phyloP scores from a whole-genome alignment of 2,329 filamentous ascomycete genomes.

The Fusarium falciforme region DNA sequence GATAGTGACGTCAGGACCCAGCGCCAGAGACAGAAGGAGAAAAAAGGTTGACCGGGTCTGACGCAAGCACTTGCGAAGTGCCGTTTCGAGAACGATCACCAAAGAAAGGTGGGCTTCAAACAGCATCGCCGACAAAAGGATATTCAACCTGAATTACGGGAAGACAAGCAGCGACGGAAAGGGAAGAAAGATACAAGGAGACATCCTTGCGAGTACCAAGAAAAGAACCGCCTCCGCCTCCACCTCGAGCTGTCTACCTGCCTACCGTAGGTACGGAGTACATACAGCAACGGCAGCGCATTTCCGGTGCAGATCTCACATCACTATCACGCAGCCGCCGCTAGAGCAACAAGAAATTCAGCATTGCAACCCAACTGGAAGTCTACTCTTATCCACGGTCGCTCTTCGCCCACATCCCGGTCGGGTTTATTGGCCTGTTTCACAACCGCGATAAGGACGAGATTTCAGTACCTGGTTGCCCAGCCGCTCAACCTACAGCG shows the following conservation, averaged over 20 bases:
- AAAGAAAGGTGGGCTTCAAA: slow-evolving; percentile 8
- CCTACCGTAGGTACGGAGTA: neutral
- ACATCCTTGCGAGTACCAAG: slow-evolving; percentile 4
- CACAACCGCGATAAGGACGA: slow-evolving; percentile 35
- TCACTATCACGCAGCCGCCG: slow-evolving; percentile 27
- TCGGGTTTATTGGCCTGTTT: slow-evolving; percentile 31
- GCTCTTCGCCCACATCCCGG: slow-evolving; percentile 19
- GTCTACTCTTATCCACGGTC: slow-evolving; percentile 11
- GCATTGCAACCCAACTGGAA: neutral
- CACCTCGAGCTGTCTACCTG: neutral
- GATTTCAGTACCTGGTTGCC: slow-evolving; percentile 40
- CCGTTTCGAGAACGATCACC: slow-evolving; percentile 6
- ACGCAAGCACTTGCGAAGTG: slow-evolving; percentile 32
- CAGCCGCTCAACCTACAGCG: slow-evolving; percentile 13
- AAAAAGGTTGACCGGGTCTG: slow-evolving; percentile 3
- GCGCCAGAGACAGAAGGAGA: neutral
- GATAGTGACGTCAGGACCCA: slow-evolving; percentile 34
- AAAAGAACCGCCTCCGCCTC: neutral
- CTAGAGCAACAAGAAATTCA: neutral
- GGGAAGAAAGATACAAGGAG: slow-evolving; percentile 40
- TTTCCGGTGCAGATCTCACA: slow-evolving; percentile 34
- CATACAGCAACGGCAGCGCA: neutral
- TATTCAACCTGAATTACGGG: slow-evolving; percentile 9
- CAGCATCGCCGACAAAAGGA: neutral
- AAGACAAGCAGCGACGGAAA: slow-evolving; percentile 36